Evolutionary conservation across 192 early-diverging fungal genomes (phyloP), one percentile per base, ranked within the genome.

Genomic region (Spizellomyces punctatus): DNA sequence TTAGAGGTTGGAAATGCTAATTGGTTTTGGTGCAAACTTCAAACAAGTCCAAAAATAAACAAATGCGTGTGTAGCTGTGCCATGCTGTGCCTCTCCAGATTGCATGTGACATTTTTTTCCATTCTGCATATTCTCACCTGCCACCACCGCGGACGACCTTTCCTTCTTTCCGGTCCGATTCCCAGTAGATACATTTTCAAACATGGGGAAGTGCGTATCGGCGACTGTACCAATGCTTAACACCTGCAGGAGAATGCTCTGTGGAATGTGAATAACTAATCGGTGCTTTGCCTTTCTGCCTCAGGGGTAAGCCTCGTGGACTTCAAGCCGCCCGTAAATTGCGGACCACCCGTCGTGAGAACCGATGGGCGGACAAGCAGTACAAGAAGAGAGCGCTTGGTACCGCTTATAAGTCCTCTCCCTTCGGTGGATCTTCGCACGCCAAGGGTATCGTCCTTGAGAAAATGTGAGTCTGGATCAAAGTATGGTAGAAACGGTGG

Each of bases 371-470:
- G 47, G 97, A 99, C 77, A 95, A 96, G 89, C 87, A 91, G 76
- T 99, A 96, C 92, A 99, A 99, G 91, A 93, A 94, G 89, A 88
- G 95, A 77, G 95, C 95, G 63, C 89, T 99, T 71, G 96, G 96
- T 81, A 99, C 98, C 77, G 94, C 95, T 66, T 99, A 84, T 93
- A 94, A 92, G 85, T 95, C 89, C 84, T 95, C 94, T 78, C 98
- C 98, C 49, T 99, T 99, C 88, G 96, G 94, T 88, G 98, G 96
- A 69, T 92, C 98, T 64, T 99, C 98, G 66, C 98, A 99, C 87
- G 98, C 98, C 84, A 99, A 99, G 94, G 98, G 98, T 74, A 99
- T 99, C 81, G 95, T 98, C 70, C 90, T 99, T 73, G 98, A 99
- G 89, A 99, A 99, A 92, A 98, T 99, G 93, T 94, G 86, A 44